These are phyloP conservation scores for Anthracocystis setariae DNA, from an alignment of 1,284 basidiomycete species.

Conservation along the genomic window DNA sequence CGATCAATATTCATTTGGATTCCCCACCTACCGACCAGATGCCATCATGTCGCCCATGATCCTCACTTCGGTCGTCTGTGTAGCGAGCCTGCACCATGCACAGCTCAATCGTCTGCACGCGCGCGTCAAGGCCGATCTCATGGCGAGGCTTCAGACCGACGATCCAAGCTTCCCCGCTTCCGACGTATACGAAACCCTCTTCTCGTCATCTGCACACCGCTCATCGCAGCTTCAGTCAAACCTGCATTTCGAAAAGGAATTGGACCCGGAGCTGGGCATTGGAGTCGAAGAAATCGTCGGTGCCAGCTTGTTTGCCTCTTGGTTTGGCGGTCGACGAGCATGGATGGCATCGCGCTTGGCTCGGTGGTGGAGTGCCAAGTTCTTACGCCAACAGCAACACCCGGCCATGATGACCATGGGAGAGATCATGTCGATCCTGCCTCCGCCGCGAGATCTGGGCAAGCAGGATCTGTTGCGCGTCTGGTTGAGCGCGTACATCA, in stretches of 20 bases:
- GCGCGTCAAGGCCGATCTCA: constrained; percentile 25
- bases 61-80: constrained; percentile 23
- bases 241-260: constrained; percentile 37
- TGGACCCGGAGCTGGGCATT: constrained; percentile 40
- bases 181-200: constrained; percentile 40
- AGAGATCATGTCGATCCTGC: constrained; percentile 40
- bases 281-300: constrained; percentile 41
- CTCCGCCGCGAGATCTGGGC: constrained; percentile 33
- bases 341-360: constrained; percentile 43
- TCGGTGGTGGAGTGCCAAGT: constrained; percentile 40
- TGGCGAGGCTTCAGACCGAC: constrained; percentile 34
- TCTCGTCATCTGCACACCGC: constrained; percentile 21
- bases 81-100: constrained; percentile 36
- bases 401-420: constrained; percentile 43
- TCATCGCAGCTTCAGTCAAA: constrained; percentile 16
- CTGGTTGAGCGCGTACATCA: constrained; percentile 38
- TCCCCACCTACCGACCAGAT: constrained; percentile 33
- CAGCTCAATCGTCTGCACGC: constrained; percentile 33
- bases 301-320: constrained; percentile 26
- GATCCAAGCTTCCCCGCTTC: constrained; percentile 31
- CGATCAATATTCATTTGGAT: constrained; percentile 42
- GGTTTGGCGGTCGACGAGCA: constrained; percentile 32
- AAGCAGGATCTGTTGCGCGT: constrained; percentile 42
- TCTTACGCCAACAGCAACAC: constrained; percentile 37
- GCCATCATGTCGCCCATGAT: constrained; percentile 50